Evolutionary conservation across 2,329 filamentous ascomycete species (phyloP).

Genomic region (Akanthomyces lecanii): DNA sequence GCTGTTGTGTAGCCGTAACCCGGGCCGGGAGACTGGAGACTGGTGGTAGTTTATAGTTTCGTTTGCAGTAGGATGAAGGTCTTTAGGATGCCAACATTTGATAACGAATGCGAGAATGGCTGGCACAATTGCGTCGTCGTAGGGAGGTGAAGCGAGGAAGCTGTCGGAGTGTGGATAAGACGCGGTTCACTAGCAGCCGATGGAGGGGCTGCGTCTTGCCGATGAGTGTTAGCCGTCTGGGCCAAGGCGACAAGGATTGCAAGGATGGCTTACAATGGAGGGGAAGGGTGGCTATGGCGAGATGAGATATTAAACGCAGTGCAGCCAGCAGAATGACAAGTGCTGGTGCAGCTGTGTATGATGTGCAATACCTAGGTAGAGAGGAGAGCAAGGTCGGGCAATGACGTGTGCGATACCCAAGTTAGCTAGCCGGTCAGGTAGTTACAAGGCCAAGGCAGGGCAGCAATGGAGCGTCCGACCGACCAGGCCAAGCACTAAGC

Average conservation of each 20-base stretch:
- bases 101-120: background rate
- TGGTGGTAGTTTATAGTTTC: background rate
- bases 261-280: background rate
- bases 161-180: background rate
- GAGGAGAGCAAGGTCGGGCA: constrained; percentile 6
- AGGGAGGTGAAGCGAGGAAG: background rate
- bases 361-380: background rate
- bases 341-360: background rate
- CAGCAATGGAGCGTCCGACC: background rate
- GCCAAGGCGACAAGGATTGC: background rate
- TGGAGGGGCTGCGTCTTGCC: constrained; percentile 10
- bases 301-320: background rate
- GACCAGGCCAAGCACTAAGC: too few species aligned
- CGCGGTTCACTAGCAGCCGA: background rate
- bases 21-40: constrained; percentile 52
- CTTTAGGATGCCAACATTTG: constrained; percentile 2
- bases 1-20: constrained; percentile 61
- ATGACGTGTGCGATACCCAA: constrained; percentile 10
- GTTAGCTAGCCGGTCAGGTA: background rate
- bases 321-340: background rate
- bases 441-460: constrained; percentile 1
- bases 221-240: background rate
- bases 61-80: background rate
- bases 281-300: background rate
- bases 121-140: constrained; percentile 9